A percentile compares a stretch with the other conserved stretches of the same genome.
phyloP scores from a whole-genome alignment of 1,284 basidiomycete species.

The Ganoderma lingzhi region DNA sequence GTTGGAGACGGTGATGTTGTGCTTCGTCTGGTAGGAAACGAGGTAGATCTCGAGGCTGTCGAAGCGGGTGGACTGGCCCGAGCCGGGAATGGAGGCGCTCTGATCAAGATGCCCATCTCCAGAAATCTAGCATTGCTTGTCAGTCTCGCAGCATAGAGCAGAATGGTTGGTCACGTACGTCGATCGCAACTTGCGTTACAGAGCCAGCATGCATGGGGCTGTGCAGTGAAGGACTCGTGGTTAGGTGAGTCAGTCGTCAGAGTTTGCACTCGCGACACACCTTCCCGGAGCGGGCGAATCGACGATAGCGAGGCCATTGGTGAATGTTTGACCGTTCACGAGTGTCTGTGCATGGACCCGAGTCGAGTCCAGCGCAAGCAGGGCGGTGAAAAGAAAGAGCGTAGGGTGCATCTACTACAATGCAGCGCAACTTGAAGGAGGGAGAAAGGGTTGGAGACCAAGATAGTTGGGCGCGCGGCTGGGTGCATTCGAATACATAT shows the following conservation, averaged over 20 bases:
- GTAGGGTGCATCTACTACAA: constrained; percentile 31
- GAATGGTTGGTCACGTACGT: constrained; percentile 42
- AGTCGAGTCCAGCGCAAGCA: constrained; percentile 14
- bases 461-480: background rate
- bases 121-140: constrained; percentile 46
- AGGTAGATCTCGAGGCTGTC: constrained; percentile 58
- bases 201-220: constrained; percentile 46
- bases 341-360: constrained; percentile 39
- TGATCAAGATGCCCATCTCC: constrained; percentile 55
- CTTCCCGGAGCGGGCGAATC: constrained; percentile 54
- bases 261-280: constrained; percentile 39
- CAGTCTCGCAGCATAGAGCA: background rate
- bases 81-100: constrained; percentile 48
- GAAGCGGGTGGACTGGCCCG: constrained; percentile 50
- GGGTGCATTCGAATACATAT: constrained; percentile 6
- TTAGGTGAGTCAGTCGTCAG: background rate
- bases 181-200: constrained; percentile 52
- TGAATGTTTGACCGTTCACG: constrained; percentile 54
- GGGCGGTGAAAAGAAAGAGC: constrained; percentile 32
- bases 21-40: constrained; percentile 49
- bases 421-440: constrained; percentile 1
- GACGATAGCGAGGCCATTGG: constrained; percentile 58
- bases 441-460: background rate
- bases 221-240: background rate
- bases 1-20: constrained; percentile 57